phyloP scores from a whole-genome alignment of 306 rosid species.

The Styphnolobium japonicum region DNA sequence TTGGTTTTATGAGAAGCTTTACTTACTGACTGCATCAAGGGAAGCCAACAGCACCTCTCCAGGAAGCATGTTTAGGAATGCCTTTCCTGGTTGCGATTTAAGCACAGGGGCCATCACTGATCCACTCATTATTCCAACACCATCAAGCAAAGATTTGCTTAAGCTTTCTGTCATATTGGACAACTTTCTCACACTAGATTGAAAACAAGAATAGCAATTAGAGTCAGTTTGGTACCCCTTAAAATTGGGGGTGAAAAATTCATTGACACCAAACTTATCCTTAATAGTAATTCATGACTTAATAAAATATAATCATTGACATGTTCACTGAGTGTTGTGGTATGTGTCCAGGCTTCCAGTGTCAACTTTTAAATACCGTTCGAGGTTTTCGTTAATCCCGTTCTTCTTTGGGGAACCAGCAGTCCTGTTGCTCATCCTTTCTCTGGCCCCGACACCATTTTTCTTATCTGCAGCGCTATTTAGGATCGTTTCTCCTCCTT shows the following conservation, averaged over 20 bases:
- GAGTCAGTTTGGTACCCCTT: not conserved
- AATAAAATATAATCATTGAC: not conserved
- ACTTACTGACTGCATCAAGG: conserved; percentile 95
- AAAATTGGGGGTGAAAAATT: not conserved
- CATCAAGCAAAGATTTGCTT: conserved; percentile 75
- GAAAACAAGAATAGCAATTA: not conserved
- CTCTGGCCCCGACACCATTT: conserved; percentile 25
- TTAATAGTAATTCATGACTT: not conserved
- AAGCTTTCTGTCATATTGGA: conserved; percentile 73
- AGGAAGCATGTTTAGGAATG: conserved; percentile 72
- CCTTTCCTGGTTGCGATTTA: conserved; percentile 76
- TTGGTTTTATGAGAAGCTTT: not conserved
- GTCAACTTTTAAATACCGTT: conserved; percentile 49
- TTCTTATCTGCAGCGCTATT: conserved; percentile 27
- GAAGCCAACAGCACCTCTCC: conserved; percentile 91
- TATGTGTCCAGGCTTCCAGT: not conserved
- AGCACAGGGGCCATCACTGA: conserved; percentile 74
- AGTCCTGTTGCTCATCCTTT: conserved; percentile 22
- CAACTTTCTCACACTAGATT: conserved; percentile 60
- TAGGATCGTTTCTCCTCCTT: conserved; percentile 77
- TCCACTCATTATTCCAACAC: conserved; percentile 81
- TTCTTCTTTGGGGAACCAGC: conserved; percentile 20
- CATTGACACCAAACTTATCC: not conserved
- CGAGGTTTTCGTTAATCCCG: conserved; percentile 49
- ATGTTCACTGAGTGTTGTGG: not conserved